Percentiles rank a stretch among this genome's conserved stretches.
These are phyloP conservation scores for Alternaria brassicae DNA, from an alignment of 2,329 filamentous ascomycete species.

Conservation along the genomic window DNA sequence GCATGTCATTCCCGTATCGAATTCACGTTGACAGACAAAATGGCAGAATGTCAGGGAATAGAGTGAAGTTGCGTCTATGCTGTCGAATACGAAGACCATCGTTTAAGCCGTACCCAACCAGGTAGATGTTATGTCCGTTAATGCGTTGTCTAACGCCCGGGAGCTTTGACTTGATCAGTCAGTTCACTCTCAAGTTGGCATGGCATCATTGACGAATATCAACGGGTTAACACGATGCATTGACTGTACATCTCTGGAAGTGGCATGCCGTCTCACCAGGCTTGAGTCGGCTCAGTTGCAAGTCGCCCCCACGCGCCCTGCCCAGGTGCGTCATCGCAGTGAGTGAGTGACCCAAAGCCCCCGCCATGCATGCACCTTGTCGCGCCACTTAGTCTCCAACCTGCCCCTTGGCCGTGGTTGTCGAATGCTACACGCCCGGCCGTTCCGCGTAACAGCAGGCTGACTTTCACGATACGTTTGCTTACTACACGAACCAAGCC, in stretches of 20 bases:
- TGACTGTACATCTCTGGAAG: not conserved
- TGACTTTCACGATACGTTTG: constrained; percentile 11
- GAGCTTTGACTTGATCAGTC: not conserved
- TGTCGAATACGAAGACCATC: not conserved
- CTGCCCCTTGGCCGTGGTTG: constrained; percentile 31
- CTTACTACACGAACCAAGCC: not conserved
- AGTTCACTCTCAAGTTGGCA: no score
- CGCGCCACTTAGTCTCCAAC: constrained; percentile 13
- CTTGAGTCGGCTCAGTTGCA: constrained; percentile 21
- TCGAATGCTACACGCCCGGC: constrained; percentile 28
- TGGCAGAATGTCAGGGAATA: not conserved
- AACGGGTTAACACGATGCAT: not conserved
- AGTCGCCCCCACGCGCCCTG: constrained; percentile 31
- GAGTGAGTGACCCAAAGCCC: constrained; percentile 26
- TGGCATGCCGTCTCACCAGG: constrained; percentile 3
- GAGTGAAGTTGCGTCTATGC: not conserved
- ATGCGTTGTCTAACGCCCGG: not conserved
- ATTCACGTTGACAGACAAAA: not conserved
- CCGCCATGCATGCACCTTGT: constrained; percentile 28
- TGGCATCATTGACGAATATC: no score
- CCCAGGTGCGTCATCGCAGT: constrained; percentile 37
- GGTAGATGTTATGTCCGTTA: not conserved
- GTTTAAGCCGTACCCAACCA: not conserved
- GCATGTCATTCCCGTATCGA: not conserved
- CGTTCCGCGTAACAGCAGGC: constrained; percentile 27